Evolutionary conservation across 2,329 filamentous ascomycete genomes (phyloP), one percentile per base, ranked within the genome.

Genomic region (Tolypocladium album): DNA sequence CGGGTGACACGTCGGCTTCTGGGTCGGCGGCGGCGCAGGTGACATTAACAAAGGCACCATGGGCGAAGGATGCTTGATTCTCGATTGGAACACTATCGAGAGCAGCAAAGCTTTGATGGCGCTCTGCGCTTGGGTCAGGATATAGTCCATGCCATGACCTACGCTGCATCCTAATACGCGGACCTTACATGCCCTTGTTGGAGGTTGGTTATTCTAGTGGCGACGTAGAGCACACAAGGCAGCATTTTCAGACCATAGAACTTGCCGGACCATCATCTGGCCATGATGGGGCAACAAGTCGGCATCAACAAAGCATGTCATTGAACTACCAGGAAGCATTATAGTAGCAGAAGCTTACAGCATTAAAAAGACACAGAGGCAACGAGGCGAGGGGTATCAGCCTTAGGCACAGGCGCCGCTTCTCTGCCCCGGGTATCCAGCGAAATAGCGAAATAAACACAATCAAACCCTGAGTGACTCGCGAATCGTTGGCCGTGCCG

Each of bases 31-130:
- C 68, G 31, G 72, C 71, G 15, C 76, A 78, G 62, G 70, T 75
- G 47, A 70, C 72, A 1, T 62, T 77, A 34, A 80, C 78, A 7
- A 78, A 75, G 64, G 78, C 78, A 17, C 78, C 78, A 1, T 81
- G 78, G 78, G 76, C 77, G 0, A 76, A 72, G 64, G 72, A 70
- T 60, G 22, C 38, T 11, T 65, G 52, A 62, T 50, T 11, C 4
- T 56, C 20, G 3, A 20, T 2, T 27, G 1, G 42, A 6, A 2
- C 27, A 31, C 20, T 7, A 17, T n/a, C 36, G 11, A 11, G 39
- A 52, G 5, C n/a, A 22, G 31, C 42, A 15, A 17, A 11, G 9
- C n/a, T 31, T n/a, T 5, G n/a, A 22, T 11, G 11, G 27, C 50
- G 31, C 50, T 55, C 17, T 31, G 20, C n/a, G 50, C 50, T 22